Evolutionary conservation across 805 yeast genomes (phyloP).

Genomic region (Candida andamanensis): DNA sequence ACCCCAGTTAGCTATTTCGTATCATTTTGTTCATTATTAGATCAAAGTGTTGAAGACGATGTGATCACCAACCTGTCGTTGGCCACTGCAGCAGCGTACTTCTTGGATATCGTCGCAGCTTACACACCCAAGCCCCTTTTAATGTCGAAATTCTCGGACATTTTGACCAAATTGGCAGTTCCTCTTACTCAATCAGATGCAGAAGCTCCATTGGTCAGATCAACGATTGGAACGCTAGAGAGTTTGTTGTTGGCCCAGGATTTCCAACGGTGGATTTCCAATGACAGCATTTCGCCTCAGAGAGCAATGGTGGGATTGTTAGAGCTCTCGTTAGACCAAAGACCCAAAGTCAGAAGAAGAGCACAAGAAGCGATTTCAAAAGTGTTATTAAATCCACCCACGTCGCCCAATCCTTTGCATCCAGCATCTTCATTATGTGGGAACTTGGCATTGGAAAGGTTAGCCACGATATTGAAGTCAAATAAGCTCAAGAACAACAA

Average conservation of each 20-base stretch:
- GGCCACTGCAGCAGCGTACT: conserved; percentile 73
- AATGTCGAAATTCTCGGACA: conserved; percentile 69
- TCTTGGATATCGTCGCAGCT: conserved; percentile 76
- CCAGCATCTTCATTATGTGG: conserved; percentile 70
- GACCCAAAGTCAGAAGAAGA: conserved; percentile 95
- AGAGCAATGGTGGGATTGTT: conserved; percentile 76
- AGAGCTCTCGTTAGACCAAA: conserved; percentile 74
- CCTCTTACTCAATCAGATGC: conserved; percentile 63
- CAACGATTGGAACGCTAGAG: conserved; percentile 84
- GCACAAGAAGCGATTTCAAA: conserved; percentile 82
- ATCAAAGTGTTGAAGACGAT: conserved; percentile 55
- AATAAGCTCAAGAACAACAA: conserved; percentile 35
- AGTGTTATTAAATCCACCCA: conserved; percentile 62
- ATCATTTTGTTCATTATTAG: conserved; percentile 75
- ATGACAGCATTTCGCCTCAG: conserved; percentile 62
- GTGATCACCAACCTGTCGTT: conserved; percentile 54
- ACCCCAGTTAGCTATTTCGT: conserved; percentile 81
- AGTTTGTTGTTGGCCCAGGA: conserved; percentile 76
- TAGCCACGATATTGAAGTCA: conserved; percentile 35
- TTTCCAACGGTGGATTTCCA: conserved; percentile 63
- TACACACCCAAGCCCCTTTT: conserved; percentile 65
- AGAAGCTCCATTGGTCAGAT: conserved; percentile 75
- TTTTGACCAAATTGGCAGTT: conserved; percentile 76
- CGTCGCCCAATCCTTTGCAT: conserved; percentile 74
- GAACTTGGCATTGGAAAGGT: conserved; percentile 56